Conservation (phyloP, 345 rosid species). For the Litchi chinensis region DNA sequence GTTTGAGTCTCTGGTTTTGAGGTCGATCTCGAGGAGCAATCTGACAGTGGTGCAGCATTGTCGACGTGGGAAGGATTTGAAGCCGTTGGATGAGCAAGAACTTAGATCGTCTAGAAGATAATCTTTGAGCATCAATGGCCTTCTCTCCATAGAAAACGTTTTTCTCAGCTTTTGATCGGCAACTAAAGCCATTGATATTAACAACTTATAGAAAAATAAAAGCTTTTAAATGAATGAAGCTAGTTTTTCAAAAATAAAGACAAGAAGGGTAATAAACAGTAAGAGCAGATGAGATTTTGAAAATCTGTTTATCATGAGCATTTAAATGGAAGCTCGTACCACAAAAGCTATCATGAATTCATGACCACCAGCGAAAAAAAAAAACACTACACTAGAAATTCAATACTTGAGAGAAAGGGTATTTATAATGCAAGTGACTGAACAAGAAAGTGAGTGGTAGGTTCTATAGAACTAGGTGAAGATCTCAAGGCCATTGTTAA, state of each 20-base stretch:
- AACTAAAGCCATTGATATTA: conserved; percentile 27
- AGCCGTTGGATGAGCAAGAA: conserved; percentile 89
- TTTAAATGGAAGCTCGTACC: background rate
- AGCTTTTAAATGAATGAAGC: background rate
- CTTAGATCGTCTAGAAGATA: conserved; percentile 73
- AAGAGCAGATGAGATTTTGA: background rate
- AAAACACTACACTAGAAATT: background rate
- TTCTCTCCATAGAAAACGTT: conserved; percentile 21
- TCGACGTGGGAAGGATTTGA: conserved; percentile 83
- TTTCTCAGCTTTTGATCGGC: conserved; percentile 23
- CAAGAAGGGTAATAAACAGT: background rate
- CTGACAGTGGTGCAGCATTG: conserved; percentile 66
- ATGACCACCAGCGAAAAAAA: background rate
- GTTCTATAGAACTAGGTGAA: conserved; percentile 5
- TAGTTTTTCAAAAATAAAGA: background rate
- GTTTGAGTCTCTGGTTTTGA: conserved; percentile 32
- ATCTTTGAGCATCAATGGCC: conserved; percentile 72
- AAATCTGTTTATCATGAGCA: background rate
- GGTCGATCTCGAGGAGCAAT: conserved; percentile 67
- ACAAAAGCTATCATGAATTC: conserved; percentile 7
- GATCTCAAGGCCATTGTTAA: conserved; percentile 20
- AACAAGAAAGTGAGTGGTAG: conserved; percentile 6
- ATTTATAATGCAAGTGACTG: background rate
- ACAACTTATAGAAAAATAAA: background rate
- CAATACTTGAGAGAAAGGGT: background rate